phyloP scores from a whole-genome alignment of 2,329 filamentous ascomycete genomes.

The Dactylellina haptotyla region DNA sequence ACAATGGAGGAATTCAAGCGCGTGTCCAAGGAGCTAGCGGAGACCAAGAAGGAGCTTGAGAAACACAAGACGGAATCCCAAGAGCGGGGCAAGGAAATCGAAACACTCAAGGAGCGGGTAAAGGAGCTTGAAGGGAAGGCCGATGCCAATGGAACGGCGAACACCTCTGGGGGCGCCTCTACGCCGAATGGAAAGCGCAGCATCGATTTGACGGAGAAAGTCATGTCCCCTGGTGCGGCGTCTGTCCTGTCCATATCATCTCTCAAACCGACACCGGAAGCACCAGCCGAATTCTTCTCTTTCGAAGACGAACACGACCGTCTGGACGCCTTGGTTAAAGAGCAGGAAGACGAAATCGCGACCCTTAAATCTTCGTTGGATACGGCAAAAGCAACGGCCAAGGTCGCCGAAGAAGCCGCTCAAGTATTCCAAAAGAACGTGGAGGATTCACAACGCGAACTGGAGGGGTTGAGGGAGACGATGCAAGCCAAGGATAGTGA shows the following conservation, averaged over 20 bases:
- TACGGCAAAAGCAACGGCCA: slow-evolving; percentile 75
- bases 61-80: slow-evolving; percentile 73
- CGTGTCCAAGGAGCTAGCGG: slow-evolving; percentile 82
- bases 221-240: slow-evolving; percentile 57
- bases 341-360: slow-evolving; percentile 76
- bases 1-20: slow-evolving; percentile 92
- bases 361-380: slow-evolving; percentile 76
- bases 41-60: slow-evolving; percentile 79
- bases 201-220: slow-evolving; percentile 59
- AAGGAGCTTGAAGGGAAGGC: slow-evolving; percentile 48
- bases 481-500: slow-evolving; percentile 66
- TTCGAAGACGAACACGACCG: slow-evolving; percentile 87
- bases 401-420: slow-evolving; percentile 76
- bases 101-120: slow-evolving; percentile 64
- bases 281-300: slow-evolving; percentile 83
- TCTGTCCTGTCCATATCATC: slow-evolving; percentile 61
- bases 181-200: slow-evolving; percentile 57
- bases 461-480: slow-evolving; percentile 68
- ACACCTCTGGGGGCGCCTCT: slow-evolving; percentile 45
- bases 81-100: slow-evolving; percentile 71
- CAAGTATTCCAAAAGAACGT: slow-evolving; percentile 72
- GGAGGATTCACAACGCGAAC: slow-evolving; percentile 73
- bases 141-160: slow-evolving; percentile 43
- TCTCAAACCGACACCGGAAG: slow-evolving; percentile 60
- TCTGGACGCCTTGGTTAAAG: slow-evolving; percentile 77